phyloP scores from a whole-genome alignment of 306 rosid species.

The Astragalus membranaceus region DNA sequence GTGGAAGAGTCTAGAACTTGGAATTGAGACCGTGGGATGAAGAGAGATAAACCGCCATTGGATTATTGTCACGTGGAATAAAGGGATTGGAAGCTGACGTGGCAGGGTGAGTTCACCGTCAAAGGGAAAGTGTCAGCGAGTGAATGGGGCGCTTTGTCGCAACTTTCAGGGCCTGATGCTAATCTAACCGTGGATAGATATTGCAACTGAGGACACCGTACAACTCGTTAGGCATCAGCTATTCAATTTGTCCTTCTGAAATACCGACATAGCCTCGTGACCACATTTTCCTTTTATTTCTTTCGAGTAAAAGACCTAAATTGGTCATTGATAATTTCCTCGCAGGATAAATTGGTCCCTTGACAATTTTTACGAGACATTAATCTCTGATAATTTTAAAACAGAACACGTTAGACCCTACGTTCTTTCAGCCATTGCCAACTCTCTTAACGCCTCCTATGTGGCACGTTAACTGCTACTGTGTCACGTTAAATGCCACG shows the following conservation, averaged over 20 bases:
- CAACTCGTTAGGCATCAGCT: too few relatives aligned
- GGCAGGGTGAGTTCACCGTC: conserved; percentile 25
- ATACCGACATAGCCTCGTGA: background rate
- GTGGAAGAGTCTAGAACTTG: conserved; percentile 68
- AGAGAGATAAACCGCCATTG: background rate
- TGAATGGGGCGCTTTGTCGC: background rate
- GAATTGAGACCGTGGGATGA: conserved; percentile 32
- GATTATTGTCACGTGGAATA: conserved; percentile 42
- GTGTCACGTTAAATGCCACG: too few relatives aligned
- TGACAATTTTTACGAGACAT: too few relatives aligned
- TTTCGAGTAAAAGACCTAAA: too few relatives aligned
- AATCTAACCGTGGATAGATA: background rate
- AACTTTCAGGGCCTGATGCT: background rate
- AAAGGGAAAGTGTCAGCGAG: background rate
- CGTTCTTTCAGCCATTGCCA: too few relatives aligned
- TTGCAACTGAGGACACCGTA: background rate
- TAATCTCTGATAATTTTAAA: too few relatives aligned
- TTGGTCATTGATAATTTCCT: too few relatives aligned
- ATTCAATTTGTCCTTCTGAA: background rate
- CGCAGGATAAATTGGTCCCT: too few relatives aligned
- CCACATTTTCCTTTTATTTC: background rate
- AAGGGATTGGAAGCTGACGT: conserved; percentile 36
- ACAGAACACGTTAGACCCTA: too few relatives aligned
- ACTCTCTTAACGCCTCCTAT: too few relatives aligned
- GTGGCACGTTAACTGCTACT: too few relatives aligned